These are phyloP conservation scores for Evansstolkia leycettana DNA, from an alignment of 495 filamentous ascomycete species.

Conservation along the genomic window DNA sequence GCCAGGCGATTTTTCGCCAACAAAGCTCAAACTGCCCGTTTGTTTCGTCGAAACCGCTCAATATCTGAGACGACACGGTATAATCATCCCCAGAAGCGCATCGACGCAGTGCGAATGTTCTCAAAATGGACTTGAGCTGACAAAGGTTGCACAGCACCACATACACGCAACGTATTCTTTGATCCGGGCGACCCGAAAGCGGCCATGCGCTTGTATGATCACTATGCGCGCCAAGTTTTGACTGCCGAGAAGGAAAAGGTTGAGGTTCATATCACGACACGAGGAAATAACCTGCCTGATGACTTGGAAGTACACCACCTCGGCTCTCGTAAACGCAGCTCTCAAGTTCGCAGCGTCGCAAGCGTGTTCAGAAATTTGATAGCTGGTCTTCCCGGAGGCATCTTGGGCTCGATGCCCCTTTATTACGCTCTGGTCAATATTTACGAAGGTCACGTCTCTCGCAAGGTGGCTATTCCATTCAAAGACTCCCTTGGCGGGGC, in stretches of 20 bases:
- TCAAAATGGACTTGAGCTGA: constrained; percentile 12
- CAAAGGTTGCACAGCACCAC: constrained; percentile 29
- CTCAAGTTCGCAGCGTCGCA: constrained; percentile 53
- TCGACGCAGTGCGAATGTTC: no score
- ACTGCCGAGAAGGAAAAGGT: constrained; percentile 19
- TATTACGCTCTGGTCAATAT: constrained; percentile 57
- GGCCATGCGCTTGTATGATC: constrained; percentile 22
- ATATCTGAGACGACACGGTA: constrained; percentile 56
- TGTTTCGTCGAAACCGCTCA: constrained; percentile 62
- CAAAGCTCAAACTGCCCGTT: constrained; percentile 53
- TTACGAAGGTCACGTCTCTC: constrained; percentile 38
- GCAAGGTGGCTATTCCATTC: constrained; percentile 24
- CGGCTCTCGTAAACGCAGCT: constrained; percentile 16
- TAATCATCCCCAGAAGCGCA: constrained; percentile 5
- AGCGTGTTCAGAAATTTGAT: constrained; percentile 62
- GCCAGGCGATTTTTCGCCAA: constrained; percentile 52
- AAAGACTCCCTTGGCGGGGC: constrained; percentile 7
- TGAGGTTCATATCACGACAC: constrained; percentile 21
- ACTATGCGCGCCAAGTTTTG: constrained; percentile 26
- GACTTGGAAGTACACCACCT: constrained; percentile 9
- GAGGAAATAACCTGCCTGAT: constrained; percentile 12
- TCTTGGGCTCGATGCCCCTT: constrained; percentile 54
- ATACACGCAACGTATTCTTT: constrained; percentile 19
- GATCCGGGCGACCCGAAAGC: constrained; percentile 20
- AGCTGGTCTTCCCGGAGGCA: constrained; percentile 57